Base-by-base conservation (phyloP, 2,329 filamentous ascomycete genomes). In the Paracoccidioides lutzii region DNA sequence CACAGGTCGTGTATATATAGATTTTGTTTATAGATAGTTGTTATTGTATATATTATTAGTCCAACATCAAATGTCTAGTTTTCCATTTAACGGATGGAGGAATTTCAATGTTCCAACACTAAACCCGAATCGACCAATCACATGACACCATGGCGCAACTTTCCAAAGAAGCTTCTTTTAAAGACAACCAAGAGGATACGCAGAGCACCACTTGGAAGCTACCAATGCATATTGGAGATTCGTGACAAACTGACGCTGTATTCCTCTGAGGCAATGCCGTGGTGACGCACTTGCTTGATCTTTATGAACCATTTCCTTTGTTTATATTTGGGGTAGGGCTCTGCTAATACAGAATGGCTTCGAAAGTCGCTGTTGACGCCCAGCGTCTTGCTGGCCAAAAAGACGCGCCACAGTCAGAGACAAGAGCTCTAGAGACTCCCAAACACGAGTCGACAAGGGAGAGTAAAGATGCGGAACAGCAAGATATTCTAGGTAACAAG, bases 281-380 rank as follows among this genome's bases (percentile, higher is more conserved):
- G 12, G 53, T 54, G 44, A 45, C 52, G 22, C 52, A 53, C 22
- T n/a, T 28, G 30, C 41, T 41, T 54, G 32, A 46, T 38, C 48
- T 50, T 38, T n/a, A 40, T 45, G 52, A 46, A 49, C 28, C 46
- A 43, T 56, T 53, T 56, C 49, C 49, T 56, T 53, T 52, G 54
- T 56, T 56, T 42, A 38, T 40, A 45, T 52, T 48, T 35, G 37
- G 22, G 43, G n/a, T 54, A 52, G 44, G 28, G 52, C 43, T 14
- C 30, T 56, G 55, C 57, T 57, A 57, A 58, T 55, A 54, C 55
- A 55, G 46, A 55, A 58, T 59, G 56, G 52, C 58, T 58, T 44
- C 53, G 32, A 46, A 55, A 38, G 32, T 43, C 40, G 28, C 53
- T 48, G 9, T 8, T 7, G 30, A 43, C 28, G 9, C 37, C 30